Evolutionary conservation across 306 rosid genomes (phyloP), one percentile per base, ranked within the genome.

Genomic region (Vachellia pachyceras): DNA sequence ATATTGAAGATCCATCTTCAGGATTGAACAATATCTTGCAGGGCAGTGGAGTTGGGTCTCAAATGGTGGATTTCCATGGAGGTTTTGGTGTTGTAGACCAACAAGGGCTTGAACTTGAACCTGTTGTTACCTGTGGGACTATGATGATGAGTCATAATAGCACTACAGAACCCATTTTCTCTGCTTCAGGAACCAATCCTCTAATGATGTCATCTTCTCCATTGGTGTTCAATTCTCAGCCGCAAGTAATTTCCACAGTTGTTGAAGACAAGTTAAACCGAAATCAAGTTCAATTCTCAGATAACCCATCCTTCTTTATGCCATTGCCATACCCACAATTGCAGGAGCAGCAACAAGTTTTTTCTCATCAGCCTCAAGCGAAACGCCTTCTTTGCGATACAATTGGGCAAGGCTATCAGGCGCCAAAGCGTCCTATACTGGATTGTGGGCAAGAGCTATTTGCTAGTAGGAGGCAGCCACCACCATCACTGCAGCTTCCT

Each of bases 221-320:
- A 3, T 80, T 82, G 46, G 82, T 73, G 72, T 90, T 89, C 61
- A 88, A 73, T 76, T 74, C 87, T 78, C 89, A 87, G 57, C 89
- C 75, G 18, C 94, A 85, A 60, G 81, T 86, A 78, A 76, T 84
- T 70, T 91, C 89, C 10, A 58, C 77, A 35, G 75, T 77, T n/a
- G 75, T 77, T n/a, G 97, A 91, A 50, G 97, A 93, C 77, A 94
- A 89, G 80, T 44, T 92, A 47, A 90, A 87, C 82, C 92, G 89
- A 64, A 90, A 88, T 71, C 97, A 94, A 80, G 86, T 86, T 46
- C 97, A 87, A 42, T 85, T 87, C 33, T 65, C 87, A 3, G 97
- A 86, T 45, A 88, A 90, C 65, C 90, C 94, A 5, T 83, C 94
- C 4, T 68, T 91, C 86, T 88, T 87, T 83, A 87, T 94, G 90